phyloP scores from a whole-genome alignment of 257 asterid genomes.

The Capsicum rhomboideum region DNA sequence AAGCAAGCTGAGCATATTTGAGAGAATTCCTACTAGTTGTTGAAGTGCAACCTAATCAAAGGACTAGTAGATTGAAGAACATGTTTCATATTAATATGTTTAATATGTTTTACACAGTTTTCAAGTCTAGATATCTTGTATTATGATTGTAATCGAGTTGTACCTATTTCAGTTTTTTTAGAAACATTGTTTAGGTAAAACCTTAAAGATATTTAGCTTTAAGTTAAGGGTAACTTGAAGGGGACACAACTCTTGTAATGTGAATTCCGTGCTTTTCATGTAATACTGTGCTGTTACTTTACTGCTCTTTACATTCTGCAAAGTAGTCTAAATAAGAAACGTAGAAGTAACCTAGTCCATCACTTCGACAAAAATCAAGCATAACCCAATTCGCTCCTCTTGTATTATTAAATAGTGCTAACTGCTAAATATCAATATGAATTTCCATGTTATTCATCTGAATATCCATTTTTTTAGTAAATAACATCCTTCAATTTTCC shows the following conservation, averaged over 20 bases:
- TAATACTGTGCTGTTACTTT: not conserved
- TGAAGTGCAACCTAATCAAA: no score
- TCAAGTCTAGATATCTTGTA: not conserved
- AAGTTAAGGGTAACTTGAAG: not conserved
- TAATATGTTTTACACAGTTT: no score
- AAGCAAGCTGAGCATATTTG: no score
- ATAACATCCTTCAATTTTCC: no score
- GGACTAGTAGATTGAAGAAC: no score
- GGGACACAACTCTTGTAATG: not conserved
- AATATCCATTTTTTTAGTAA: no score
- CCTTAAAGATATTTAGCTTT: not conserved
- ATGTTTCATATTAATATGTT: not conserved
- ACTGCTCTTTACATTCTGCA: not conserved
- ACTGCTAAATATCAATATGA: not conserved
- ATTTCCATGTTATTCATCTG: no score
- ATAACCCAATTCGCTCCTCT: not conserved
- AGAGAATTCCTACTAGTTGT: no score
- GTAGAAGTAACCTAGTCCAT: not conserved
- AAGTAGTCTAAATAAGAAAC: not conserved
- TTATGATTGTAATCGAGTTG: not conserved
- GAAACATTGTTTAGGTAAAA: not conserved
- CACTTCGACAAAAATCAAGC: not conserved
- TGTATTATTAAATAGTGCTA: not conserved
- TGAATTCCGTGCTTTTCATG: not conserved
- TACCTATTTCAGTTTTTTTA: not conserved